A percentile compares a stretch with the other conserved stretches of the same genome.
Conservation (phyloP, 2,329 filamentous ascomycete species). For the Fusarium sublunatum region DNA sequence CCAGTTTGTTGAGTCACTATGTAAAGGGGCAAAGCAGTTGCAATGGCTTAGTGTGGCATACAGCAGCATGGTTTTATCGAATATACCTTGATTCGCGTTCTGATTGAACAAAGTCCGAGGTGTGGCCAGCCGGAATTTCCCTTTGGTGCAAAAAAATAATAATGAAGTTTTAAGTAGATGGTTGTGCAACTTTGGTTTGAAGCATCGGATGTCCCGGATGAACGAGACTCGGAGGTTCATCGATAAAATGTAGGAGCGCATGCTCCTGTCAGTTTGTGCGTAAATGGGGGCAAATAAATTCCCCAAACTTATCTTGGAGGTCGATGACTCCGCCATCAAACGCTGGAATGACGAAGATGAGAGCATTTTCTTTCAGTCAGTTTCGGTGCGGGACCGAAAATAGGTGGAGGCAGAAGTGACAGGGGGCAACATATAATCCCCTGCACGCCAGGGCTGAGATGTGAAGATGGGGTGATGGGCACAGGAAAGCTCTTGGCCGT, state of each 20-base stretch:
- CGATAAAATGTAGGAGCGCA: no score
- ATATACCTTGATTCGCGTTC: neutral
- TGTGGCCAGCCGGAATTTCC: neutral
- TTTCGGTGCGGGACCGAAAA: slow-evolving; percentile 1
- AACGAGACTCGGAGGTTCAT: no score
- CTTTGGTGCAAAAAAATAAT: neutral
- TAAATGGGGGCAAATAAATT: neutral
- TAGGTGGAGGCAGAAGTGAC: neutral
- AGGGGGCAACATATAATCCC: neutral
- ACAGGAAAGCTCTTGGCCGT: neutral
- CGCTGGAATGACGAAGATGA: neutral
- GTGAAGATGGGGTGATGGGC: neutral
- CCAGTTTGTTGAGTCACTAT: neutral
- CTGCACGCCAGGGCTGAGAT: neutral
- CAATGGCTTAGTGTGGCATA: neutral
- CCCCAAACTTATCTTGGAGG: neutral
- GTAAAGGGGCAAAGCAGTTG: no score
- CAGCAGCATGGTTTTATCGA: neutral
- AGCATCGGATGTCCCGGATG: no score
- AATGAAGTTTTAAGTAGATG: neutral
- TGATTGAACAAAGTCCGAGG: neutral
- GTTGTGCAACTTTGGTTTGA: neutral
- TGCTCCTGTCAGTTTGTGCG: no score
- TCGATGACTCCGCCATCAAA: neutral
- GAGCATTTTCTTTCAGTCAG: neutral